phyloP scores from a whole-genome alignment of 352 stramenopile species.

The Globisporangium parvum region DNA sequence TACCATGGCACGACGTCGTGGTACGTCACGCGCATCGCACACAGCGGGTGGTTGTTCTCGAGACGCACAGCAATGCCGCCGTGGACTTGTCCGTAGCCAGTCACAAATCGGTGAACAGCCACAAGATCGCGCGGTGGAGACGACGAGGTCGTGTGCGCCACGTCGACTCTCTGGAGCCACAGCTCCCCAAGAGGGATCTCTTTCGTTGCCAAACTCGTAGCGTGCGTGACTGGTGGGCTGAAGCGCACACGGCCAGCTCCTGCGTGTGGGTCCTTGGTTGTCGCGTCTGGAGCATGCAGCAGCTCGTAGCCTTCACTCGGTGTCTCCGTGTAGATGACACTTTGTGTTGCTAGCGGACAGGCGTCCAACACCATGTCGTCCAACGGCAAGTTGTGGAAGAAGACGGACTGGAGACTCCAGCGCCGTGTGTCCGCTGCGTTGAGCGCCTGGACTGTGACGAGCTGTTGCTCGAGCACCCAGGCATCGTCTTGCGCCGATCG shows the following conservation, averaged over 20 bases:
- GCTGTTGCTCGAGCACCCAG: conserved; percentile 48
- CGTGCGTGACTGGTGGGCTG: conserved; percentile 6
- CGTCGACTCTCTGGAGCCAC: conserved; percentile 13
- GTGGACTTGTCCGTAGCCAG: conserved; percentile 66
- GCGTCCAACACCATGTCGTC: conserved; percentile 16
- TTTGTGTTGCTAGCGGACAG: conserved; percentile 35
- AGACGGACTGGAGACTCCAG: conserved; percentile 40
- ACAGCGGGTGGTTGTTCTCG: conserved; percentile 45
- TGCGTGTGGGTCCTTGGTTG: background rate
- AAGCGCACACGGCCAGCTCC: background rate
- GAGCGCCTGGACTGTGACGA: conserved; percentile 45
- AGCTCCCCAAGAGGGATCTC: conserved; percentile 6
- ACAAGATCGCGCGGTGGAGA: conserved; percentile 25
- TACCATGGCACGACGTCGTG: conserved; percentile 80
- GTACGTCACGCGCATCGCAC: conserved; percentile 55
- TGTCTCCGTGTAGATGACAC: conserved; percentile 30
- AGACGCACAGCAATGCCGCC: conserved; percentile 67
- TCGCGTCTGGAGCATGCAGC: conserved; percentile 8
- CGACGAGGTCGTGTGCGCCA: background rate
- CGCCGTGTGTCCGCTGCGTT: conserved; percentile 16
- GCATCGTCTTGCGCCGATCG: conserved; percentile 9
- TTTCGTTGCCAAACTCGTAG: conserved; percentile 4
- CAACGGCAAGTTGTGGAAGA: conserved; percentile 24
- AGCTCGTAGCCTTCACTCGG: conserved; percentile 17
- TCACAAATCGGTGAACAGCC: conserved; percentile 68